Percentiles rank a stretch among this genome's conserved stretches.
These are phyloP conservation scores for Podaxis sp. DNA, from an alignment of 768 basidiomycete species.

Conservation along the genomic window DNA sequence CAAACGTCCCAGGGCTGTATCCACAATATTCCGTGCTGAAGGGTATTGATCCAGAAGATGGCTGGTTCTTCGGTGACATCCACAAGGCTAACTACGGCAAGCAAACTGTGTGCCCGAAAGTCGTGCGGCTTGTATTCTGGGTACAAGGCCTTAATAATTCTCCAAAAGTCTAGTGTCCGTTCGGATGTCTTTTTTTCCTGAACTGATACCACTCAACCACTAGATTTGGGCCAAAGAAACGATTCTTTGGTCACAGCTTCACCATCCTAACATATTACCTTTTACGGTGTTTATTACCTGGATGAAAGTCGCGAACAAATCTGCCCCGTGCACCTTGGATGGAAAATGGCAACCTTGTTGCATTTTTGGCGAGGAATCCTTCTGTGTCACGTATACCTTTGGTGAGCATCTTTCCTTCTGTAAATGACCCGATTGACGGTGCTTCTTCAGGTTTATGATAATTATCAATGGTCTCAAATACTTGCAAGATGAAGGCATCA, in stretches of 20 bases:
- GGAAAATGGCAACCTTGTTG: constrained; percentile 8
- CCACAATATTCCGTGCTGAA: background rate
- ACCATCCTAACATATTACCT: background rate
- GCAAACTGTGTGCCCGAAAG: constrained; percentile 8
- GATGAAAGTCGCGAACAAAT: background rate
- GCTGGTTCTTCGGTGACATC: background rate
- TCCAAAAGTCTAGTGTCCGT: constrained; percentile 17
- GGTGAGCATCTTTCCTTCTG: background rate
- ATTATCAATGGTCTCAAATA: constrained; percentile 11
- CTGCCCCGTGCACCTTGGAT: constrained; percentile 13
- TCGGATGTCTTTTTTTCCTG: constrained; percentile 7
- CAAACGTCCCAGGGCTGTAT: background rate
- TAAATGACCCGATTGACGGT: background rate
- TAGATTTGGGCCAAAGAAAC: background rate
- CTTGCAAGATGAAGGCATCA: constrained; percentile 10
- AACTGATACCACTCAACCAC: constrained; percentile 16
- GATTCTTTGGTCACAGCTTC: constrained; percentile 1
- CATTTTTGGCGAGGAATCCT: constrained; percentile 1
- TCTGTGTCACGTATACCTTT: background rate
- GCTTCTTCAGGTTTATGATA: constrained; percentile 7
- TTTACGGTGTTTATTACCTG: background rate
- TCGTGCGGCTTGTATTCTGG: constrained; percentile 18
- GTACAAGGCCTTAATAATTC: constrained; percentile 12
- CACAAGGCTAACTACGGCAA: background rate
- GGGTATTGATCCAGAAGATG: background rate